Evolutionary conservation across 2,329 filamentous ascomycete species (phyloP).

Genomic region (Alternaria alternata): DNA sequence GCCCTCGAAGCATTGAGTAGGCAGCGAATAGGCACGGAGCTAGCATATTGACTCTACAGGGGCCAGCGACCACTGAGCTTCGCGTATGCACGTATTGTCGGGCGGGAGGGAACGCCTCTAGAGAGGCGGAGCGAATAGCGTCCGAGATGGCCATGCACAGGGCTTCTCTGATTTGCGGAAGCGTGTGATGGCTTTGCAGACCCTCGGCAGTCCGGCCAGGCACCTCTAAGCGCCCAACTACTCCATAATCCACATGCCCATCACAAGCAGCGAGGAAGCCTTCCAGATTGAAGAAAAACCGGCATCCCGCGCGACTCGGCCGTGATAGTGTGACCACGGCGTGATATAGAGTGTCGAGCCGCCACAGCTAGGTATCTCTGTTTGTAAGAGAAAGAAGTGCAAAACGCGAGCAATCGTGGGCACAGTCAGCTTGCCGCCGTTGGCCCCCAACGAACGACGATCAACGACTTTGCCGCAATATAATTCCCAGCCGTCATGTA

Average conservation of each 20-base stretch:
- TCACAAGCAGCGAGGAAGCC: constrained; percentile 5
- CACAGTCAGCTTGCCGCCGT: constrained; percentile 20
- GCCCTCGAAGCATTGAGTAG: constrained; percentile 32
- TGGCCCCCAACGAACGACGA: constrained; percentile 5
- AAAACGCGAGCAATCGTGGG: constrained; percentile 1
- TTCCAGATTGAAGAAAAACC: constrained; percentile 1
- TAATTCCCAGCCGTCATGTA: constrained; percentile 9
- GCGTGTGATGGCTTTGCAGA: constrained; percentile 39
- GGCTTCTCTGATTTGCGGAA: constrained; percentile 28
- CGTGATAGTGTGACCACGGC: constrained; percentile 39
- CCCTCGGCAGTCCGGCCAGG: constrained; percentile 22
- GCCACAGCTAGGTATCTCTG: constrained; percentile 4
- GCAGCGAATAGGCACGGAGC: constrained; percentile 35
- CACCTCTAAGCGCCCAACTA: constrained; percentile 42
- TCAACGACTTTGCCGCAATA: constrained; percentile 23
- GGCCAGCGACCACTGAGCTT: constrained; percentile 41
- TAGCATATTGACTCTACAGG: constrained; percentile 43
- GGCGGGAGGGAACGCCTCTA: constrained; percentile 37
- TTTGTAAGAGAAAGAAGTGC: neutral
- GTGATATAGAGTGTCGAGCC: constrained; percentile 29
- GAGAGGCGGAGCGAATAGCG: constrained; percentile 33
- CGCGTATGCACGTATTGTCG: constrained; percentile 28
- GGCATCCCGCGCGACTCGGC: constrained; percentile 27
- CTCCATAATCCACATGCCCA: constrained; percentile 26
- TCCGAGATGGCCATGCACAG: constrained; percentile 18